Evolutionary conservation across 108 stramenopile species (phyloP).

Genomic region (Thalassiosira profunda): DNA sequence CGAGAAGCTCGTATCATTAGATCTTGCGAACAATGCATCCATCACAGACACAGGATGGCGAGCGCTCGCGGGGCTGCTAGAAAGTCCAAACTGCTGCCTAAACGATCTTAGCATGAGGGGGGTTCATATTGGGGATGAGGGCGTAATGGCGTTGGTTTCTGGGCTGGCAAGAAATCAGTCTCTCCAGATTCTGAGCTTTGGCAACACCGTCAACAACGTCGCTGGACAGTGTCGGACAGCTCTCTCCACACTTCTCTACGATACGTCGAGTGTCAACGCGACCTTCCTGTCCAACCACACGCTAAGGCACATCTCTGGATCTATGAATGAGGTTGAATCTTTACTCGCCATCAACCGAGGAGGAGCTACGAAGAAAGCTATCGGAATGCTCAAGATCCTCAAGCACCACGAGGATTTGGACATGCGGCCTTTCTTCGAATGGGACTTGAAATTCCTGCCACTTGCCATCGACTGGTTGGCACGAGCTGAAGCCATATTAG

Average conservation of each 20-base stretch:
- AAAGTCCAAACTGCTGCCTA: neutral
- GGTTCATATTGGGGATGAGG: slow-evolving; percentile 4
- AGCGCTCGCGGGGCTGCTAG: neutral
- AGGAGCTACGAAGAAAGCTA: no score
- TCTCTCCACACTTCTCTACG: neutral
- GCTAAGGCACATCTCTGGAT: no score
- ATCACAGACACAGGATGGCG: neutral
- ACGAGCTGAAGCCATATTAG: neutral
- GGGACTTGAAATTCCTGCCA: slow-evolving; percentile 5
- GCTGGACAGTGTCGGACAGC: neutral
- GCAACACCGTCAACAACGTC: neutral
- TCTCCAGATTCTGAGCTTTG: neutral
- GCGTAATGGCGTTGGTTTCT: neutral
- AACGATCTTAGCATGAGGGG: neutral
- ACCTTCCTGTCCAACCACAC: slow-evolving; percentile 17
- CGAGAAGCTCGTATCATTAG: neutral
- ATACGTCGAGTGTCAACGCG: slow-evolving; percentile 7
- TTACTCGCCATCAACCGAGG: no score
- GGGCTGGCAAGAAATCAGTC: neutral
- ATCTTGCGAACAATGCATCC: neutral
- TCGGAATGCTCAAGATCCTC: neutral
- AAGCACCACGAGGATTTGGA: neutral
- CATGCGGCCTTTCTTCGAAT: neutral
- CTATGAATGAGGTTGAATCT: no score
- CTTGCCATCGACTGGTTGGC: neutral